Evolutionary conservation across 257 asterid genomes (phyloP), one percentile per base, ranked within the genome.

Genomic region (Linderniella brevidens): DNA sequence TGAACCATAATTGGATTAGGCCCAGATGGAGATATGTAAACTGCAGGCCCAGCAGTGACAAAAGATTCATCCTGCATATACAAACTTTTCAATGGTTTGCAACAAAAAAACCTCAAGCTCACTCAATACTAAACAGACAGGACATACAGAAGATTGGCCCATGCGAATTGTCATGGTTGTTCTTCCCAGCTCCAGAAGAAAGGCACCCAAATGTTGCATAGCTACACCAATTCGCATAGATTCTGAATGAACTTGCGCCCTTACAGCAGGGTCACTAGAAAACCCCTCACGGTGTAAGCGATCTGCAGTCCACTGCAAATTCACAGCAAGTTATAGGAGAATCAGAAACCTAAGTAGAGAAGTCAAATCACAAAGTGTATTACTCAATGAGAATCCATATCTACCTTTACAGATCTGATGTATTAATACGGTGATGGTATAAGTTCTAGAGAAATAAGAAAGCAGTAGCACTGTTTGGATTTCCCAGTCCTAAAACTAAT

Each of bases 1-100:
- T 90, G 99, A 64, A 71, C 99, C 99, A 90, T 90, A 29, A 90
- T 77, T 5, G 96, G 99, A 61, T 90, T 81, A 32, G 99, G 99
- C 51, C 99, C 99, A 2, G 86, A 66, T 25, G 96, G 80, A 62
- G 96, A 81, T 43, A 90, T 70, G 54, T 90, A 90, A 46, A 90
- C 96, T 19, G 99, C 88, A 48, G 99, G 99, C 42, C 99, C 99
- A 73, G 94, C 71, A 75, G 79, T 77, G 51, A 90, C 81, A 50
- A 64, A 79, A 54, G 85, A 77, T 64, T 86, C 96, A 50, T 67
- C 88, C 99, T 90, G 80, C 80, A 71, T 60, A 52, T n/a, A n/a
- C n/a, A n/a, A n/a, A n/a, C n/a, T n/a, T n/a, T n/a, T n/a, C n/a
- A n/a, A n/a, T n/a, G n/a, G n/a, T n/a, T n/a, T n/a, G n/a, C n/a